A percentile compares a stretch with the other conserved stretches of the same genome.
These are phyloP conservation scores for Hondaea fermentalgiana DNA, from an alignment of 108 stramenopile species.

Conservation along the genomic window DNA sequence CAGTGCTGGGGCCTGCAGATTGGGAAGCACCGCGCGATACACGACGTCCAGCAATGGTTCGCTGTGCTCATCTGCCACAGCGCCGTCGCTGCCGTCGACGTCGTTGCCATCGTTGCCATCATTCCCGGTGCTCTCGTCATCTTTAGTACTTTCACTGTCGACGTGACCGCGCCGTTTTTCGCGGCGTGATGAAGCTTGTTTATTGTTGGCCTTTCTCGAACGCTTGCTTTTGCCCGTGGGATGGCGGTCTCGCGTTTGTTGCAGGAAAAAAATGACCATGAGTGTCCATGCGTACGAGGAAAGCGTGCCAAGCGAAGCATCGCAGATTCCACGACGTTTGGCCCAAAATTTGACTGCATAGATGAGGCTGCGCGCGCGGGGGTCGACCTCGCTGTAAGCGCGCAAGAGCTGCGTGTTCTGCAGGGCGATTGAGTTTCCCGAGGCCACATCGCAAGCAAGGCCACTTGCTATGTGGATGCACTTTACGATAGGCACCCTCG, in stretches of 20 bases:
- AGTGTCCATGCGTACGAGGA: constrained; percentile 18
- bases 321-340: not conserved
- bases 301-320: not conserved
- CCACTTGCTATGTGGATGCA: not conserved
- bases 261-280: constrained; percentile 13
- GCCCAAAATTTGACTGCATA: constrained; percentile 17
- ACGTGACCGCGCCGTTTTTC: too few species aligned
- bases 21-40: not conserved
- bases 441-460: not conserved
- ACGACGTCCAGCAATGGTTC: not conserved
- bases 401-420: constrained; percentile 19
- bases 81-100: not conserved
- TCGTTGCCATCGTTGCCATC: not conserved
- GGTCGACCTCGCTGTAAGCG: not conserved
- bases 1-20: not conserved
- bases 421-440: not conserved
- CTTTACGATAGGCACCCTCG: not conserved
- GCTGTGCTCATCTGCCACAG: not conserved
- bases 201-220: too few species aligned
- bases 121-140: not conserved
- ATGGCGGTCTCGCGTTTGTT: not conserved
- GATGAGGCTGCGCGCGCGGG: not conserved
- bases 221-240: too few species aligned
- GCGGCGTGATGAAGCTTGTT: too few species aligned
- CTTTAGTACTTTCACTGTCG: not conserved